phyloP scores from a whole-genome alignment of 2,329 filamentous ascomycete species.

The Hawksworthiomyces lignivorus region DNA sequence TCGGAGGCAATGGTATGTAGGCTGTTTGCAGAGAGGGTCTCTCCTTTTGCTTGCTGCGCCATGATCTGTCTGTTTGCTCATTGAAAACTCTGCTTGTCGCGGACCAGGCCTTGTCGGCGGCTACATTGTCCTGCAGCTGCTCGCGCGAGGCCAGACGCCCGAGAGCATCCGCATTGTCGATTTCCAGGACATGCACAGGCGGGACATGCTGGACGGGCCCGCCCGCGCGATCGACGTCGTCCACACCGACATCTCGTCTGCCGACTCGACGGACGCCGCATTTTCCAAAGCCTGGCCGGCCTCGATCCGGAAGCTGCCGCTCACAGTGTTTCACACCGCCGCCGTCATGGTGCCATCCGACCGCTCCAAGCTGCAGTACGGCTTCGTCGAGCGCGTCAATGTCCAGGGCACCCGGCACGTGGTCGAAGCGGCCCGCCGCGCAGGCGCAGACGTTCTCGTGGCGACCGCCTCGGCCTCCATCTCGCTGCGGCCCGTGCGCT shows the following conservation, averaged over 20 bases:
- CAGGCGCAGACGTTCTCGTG: slow-evolving; percentile 36
- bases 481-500: slow-evolving; percentile 27
- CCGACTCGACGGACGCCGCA: slow-evolving; percentile 27
- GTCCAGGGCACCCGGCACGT: slow-evolving; percentile 38
- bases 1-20: slow-evolving; percentile 30
- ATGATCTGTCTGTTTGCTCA: background rate
- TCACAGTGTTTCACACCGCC: slow-evolving; percentile 44
- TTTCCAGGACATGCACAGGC: slow-evolving; percentile 30
- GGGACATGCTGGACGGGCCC: slow-evolving; percentile 29
- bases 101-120: slow-evolving; percentile 31
- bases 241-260: slow-evolving; percentile 37
- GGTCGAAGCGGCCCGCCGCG: slow-evolving; percentile 30
- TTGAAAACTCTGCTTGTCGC: background rate
- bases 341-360: slow-evolving; percentile 38
- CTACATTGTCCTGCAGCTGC: slow-evolving; percentile 39
- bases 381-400: slow-evolving; percentile 34
- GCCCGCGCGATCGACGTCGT: slow-evolving; percentile 29
- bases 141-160: slow-evolving; percentile 37
- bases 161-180: slow-evolving; percentile 41
- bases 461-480: slow-evolving; percentile 40
- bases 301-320: slow-evolving; percentile 29
- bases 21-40: too few species aligned
- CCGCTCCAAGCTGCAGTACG: slow-evolving; percentile 31
- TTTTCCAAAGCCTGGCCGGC: slow-evolving; percentile 36
- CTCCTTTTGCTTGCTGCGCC: background rate